Base-by-base conservation (phyloP, 345 rosid genomes). In the Camelina hispida region DNA sequence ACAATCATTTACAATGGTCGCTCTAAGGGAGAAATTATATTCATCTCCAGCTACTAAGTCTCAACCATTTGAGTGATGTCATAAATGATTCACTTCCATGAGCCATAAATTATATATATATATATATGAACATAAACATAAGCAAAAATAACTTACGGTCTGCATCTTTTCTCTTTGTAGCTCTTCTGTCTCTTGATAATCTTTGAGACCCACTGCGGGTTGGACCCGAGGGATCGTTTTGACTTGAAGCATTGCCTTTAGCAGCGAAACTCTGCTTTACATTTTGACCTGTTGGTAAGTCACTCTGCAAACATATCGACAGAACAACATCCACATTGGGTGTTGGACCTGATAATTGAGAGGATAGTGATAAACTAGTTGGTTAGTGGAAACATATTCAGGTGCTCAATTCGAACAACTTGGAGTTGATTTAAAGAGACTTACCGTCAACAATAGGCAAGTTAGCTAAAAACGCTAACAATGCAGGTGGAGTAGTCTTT, bases 271-370 rank as follows among this genome's bases (percentile, higher is more conserved):
- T 82, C 15, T 81, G 62, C 75, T 87, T 91, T 28, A 83, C 86
- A 48, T 57, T 40, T 75, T 79, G 85, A 48, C 60, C 84, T 20
- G 71, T 74, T 9, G 88, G 88, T 54, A 88, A 58, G 78, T 87
- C 88, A 63, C 88, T 90, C 83, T 94, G 95, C 84, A 94, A 78
- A 81, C 96, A 91, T 68, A 94, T 88, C 15, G 97, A 94, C 63
- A 94, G 68, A 32, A 94, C 87, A 46, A 94, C 80, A 79, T 91
- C 97, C 61, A 85, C 95, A 51, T 86, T 86, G 44, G 96, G 96
- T 20, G 81, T 72, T 40, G 97, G 96, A 81, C 97, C 97, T 91
- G 73, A 25, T n/a, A 58, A 30, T 54, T 61, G 50, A 51, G 69
- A 51, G 56, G 38, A 32, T 15, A 28, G 20, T 42, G 54, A 52